phyloP scores from a whole-genome alignment of 1,284 basidiomycete species.

The Dichomitus squalens region DNA sequence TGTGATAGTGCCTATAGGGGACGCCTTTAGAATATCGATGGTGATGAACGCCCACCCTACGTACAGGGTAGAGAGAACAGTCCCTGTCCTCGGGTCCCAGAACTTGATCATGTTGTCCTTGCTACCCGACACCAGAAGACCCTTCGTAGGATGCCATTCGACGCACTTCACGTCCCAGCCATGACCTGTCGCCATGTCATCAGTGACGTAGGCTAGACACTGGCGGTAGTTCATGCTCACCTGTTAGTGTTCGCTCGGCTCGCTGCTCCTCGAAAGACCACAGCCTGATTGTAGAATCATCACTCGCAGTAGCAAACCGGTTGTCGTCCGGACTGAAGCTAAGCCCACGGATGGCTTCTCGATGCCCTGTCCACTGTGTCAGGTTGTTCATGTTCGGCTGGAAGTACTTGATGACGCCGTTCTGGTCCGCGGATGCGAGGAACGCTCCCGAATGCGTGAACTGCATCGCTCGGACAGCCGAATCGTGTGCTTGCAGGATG shows the following conservation, averaged over 20 bases:
- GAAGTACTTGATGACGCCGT: conserved; percentile 97
- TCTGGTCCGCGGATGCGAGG: conserved; percentile 92
- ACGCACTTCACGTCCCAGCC: conserved; percentile 99
- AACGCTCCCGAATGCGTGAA: conserved; percentile 93
- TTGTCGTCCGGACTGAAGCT: conserved; percentile 92
- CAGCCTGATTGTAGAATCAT: conserved; percentile 92
- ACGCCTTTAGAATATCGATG: not conserved
- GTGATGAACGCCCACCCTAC: conserved; percentile 29
- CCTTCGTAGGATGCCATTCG: conserved; percentile 98
- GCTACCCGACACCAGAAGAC: conserved; percentile 90
- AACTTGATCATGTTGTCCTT: conserved; percentile 99
- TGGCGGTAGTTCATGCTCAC: conserved; percentile 38
- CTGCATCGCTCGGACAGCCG: conserved; percentile 86
- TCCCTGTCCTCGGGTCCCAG: conserved; percentile 95
- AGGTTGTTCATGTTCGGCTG: conserved; percentile 99
- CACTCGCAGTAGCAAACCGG: conserved; percentile 91
- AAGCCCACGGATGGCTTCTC: conserved; percentile 88
- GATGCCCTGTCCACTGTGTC: conserved; percentile 89
- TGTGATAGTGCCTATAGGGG: conserved; percentile 84
- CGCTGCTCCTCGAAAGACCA: conserved; percentile 94
- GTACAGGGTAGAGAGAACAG: conserved; percentile 84
- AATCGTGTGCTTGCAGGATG: conserved; percentile 97
- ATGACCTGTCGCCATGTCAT: conserved; percentile 64
- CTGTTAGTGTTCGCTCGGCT: conserved; percentile 86
- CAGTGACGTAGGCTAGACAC: not conserved